Base-by-base conservation (phyloP, 2,329 filamentous ascomycete species). In the Diaporthe citriasiana region DNA sequence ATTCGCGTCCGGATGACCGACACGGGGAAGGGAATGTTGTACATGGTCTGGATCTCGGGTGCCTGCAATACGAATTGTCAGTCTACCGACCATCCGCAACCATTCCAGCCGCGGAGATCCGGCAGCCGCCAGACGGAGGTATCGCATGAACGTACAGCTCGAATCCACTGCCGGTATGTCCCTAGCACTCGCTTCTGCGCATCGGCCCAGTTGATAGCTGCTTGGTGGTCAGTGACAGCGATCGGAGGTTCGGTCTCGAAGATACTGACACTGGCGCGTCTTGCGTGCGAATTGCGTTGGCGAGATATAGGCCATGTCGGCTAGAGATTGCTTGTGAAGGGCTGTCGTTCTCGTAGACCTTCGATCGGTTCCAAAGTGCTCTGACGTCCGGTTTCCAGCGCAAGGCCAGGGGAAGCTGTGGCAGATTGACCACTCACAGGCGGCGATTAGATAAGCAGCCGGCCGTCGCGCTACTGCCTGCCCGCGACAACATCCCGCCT, bases 31-130 rank as follows among this genome's bases (percentile, higher is more conserved):
- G 94, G 94, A 81, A 99, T 88, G 76, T 93, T 94, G 91, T 99
- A 99, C 95, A 98, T 98, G 76, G 92, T 93, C 85, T 98, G 97
- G 82, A 99, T 96, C 84, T 98, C 95, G 76, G 97, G 96, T 53
- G 95, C 95, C 97, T 99, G 83, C 42, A 9, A 47, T 12, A 17
- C 59, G 57, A 71, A 53, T 60, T 51, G 51, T 76, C 42, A 76
- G 75, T 56, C 70, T 27, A 12, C 9, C 25, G 13, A 9, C 42
- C 30, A 7, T 17, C 27, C 3, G 25, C 13, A 25, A 25, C n/a
- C n/a, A 47, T 3, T 17, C 51, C 6, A 47, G 45, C 25, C 22
- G 13, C 33, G 9, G 30, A 22, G 22, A 25, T 17, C 19, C 33
- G 27, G 30, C 38, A 17, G 57, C 66, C 57, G n/a, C 27, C 30